Base-by-base conservation (phyloP, 257 asterid species). In the Petunia secreta region DNA sequence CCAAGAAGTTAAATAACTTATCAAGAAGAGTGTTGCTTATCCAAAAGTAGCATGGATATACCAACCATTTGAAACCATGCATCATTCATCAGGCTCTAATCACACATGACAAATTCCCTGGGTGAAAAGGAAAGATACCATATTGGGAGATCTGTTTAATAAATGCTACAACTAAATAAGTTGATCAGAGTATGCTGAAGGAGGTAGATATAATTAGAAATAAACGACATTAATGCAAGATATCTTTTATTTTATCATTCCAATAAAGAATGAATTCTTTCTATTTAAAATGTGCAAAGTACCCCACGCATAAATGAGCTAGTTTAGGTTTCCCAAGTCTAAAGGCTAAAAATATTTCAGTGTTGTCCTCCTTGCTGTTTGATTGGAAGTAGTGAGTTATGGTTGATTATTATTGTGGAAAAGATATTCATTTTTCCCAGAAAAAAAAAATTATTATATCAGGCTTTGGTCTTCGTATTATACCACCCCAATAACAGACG, bases 321-420 rank as follows among this genome's bases (percentile, higher is more conserved):
- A 48, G 34, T 50, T 5, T 48, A 25, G 60, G 44, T 50, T 48
- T 3, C 57, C 77, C 62, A 50, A 71, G 44, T 48, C 62, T 71
- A 73, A 25, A 34, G 43, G 43, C 43, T 50, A 73, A 73, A 25
- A 71, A 48, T 1, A 2, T 34, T 48, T 60, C 16, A 50, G 43
- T 34, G 48, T 73, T 39, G 15, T 71, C 40, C 55, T 46, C 77
- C 62, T 50, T 34, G 77, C 62, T 71, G 34, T 50, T 73, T 71
- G 48, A 73, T 34, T 71, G 59, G 77, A 50, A 48, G 77, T 73
- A 73, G 36, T 11, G 77, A 50, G 36, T 25, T 50, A 6, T 50
- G 77, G 62, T 2, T 34, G 11, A 73, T 50, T 36, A 50, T 50
- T 48, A 13, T 73, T 34, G 34, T 25, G 25, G 77, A 10, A 36